Conservation (phyloP, 306 rosid genomes). For the barrel medic (Medicago truncatula) region MtrunA17r5.0-ANR NC_053048.1:46988501-46989000, state of each 20-base stretch:
- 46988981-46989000: slow-evolving; percentile 21
- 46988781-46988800: slow-evolving; percentile 50
- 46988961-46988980: slow-evolving; percentile 20
- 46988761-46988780: slow-evolving; percentile 48
- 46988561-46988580: slow-evolving; percentile 21
- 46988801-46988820: slow-evolving; percentile 52
- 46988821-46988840: slow-evolving; percentile 79
- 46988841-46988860: slow-evolving; percentile 74
- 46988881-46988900: slow-evolving; percentile 62
- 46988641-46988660: slow-evolving; percentile 94
- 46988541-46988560: slow-evolving; percentile 29
- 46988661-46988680: slow-evolving; percentile 96
- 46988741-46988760: slow-evolving; percentile 59
- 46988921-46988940: slow-evolving; percentile 33
- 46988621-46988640: slow-evolving; percentile 36
- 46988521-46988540: slow-evolving; percentile 75
- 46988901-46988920: slow-evolving; percentile 66
- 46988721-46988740: slow-evolving; percentile 63
- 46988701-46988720: slow-evolving; percentile 68
- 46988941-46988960: slow-evolving; percentile 25
- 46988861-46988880: slow-evolving; percentile 81
- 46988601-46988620: slow-evolving; percentile 31
- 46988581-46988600: slow-evolving; percentile 32
- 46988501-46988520: slow-evolving; percentile 84
- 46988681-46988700: slow-evolving; percentile 84